phyloP scores from a whole-genome alignment of 1,284 basidiomycete species.

The Apiotrichum porosum region DNA sequence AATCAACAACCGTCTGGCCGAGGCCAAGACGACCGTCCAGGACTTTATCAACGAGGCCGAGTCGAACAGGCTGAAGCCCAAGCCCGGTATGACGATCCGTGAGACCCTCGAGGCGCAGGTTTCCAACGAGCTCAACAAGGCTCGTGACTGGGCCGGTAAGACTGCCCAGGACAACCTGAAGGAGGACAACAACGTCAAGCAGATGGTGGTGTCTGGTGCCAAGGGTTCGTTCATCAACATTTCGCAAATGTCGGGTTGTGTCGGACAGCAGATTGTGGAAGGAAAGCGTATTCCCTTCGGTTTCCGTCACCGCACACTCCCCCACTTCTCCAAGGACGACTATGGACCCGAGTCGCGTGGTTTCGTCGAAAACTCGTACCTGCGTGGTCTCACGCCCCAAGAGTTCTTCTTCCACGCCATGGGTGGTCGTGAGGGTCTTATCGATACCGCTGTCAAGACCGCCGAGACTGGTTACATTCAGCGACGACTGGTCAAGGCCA shows the following conservation, averaged over 20 bases:
- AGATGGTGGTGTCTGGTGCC: conserved; percentile 99
- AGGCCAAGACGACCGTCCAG: conserved; percentile 71
- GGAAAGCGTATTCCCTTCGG: conserved; percentile 98
- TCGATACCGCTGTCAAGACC: conserved; percentile 99
- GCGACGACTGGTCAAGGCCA: conserved; percentile 92
- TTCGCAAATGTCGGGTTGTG: conserved; percentile 99
- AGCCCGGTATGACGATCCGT: conserved; percentile 97
- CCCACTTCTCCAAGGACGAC: conserved; percentile 98
- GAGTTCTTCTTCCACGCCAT: conserved; percentile 99
- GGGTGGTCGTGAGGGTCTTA: conserved; percentile 98
- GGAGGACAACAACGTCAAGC: conserved; percentile 99
- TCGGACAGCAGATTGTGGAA: conserved; percentile 97
- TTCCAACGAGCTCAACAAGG: conserved; percentile 86
- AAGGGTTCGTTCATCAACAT: conserved; percentile 99
- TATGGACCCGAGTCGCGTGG: conserved; percentile 98
- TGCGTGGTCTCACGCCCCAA: conserved; percentile 92
- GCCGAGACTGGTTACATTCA: conserved; percentile 99
- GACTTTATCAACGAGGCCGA: conserved; percentile 71
- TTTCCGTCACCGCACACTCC: conserved; percentile 91
- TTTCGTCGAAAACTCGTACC: conserved; percentile 99
- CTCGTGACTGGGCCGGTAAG: conserved; percentile 92
- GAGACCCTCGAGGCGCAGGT: conserved; percentile 96
- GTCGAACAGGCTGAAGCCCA: conserved; percentile 75
- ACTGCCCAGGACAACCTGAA: conserved; percentile 93
- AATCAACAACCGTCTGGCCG: conserved; percentile 78